These are phyloP conservation scores for Pseudonitzschia multiseries DNA, from an alignment of 108 stramenopile species.

Conservation along the genomic window DNA sequence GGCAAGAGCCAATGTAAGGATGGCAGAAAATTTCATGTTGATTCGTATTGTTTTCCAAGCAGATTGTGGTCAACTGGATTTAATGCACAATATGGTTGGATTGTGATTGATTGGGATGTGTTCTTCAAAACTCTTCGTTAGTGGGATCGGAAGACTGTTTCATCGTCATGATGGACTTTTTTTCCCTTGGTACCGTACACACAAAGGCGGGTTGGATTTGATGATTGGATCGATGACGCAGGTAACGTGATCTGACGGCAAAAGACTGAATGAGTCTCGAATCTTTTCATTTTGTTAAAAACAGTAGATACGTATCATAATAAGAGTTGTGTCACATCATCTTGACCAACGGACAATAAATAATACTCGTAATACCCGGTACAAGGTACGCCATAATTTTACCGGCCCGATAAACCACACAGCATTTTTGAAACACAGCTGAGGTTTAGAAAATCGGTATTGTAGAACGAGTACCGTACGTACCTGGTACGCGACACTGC, in stretches of 20 bases:
- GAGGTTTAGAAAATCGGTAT: no score
- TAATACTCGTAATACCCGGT: no score
- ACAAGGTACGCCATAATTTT: no score
- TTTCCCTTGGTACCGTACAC: not conserved
- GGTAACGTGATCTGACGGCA: not conserved
- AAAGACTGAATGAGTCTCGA: not conserved
- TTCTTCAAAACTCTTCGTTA: not conserved
- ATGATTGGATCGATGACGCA: not conserved
- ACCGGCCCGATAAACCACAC: no score
- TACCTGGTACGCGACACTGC: no score
- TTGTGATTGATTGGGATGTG: not conserved
- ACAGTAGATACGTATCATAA: no score
- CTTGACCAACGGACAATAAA: no score
- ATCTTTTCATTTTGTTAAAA: not conserved
- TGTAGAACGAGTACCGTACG: conserved; percentile 6
- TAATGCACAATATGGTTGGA: no score
- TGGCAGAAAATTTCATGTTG: not conserved
- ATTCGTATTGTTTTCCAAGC: no score
- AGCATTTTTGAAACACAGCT: no score
- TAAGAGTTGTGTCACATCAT: no score
- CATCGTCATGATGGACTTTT: not conserved
- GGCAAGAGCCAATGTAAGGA: not conserved
- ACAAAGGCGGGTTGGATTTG: not conserved
- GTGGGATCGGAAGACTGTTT: not conserved
- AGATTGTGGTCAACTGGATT: no score